Evolutionary conservation across 805 yeast species (phyloP).

Genomic region (Allodekkera sacchari): DNA sequence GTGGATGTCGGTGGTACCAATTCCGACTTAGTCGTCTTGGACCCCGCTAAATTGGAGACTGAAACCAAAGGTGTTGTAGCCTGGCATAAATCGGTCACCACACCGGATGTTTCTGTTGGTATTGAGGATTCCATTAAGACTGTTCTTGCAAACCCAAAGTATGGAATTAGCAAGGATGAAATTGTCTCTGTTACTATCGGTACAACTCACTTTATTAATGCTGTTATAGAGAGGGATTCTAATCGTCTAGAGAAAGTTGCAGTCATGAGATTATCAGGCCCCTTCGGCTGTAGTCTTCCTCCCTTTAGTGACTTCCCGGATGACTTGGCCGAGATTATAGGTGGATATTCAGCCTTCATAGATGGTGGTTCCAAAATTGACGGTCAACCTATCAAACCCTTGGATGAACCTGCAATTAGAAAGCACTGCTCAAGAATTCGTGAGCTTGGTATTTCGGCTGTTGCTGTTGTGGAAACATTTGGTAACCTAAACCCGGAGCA

Average conservation of each 20-base stretch:
- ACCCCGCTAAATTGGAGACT: slow-evolving; percentile 23
- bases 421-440: slow-evolving; percentile 20
- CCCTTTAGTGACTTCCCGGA: slow-evolving; percentile 40
- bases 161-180: slow-evolving; percentile 14
- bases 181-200: slow-evolving; percentile 40
- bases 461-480: slow-evolving; percentile 35
- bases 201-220: slow-evolving; percentile 44
- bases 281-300: slow-evolving; percentile 27
- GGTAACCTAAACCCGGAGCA: slow-evolving; percentile 31
- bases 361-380: slow-evolving; percentile 37
- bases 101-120: slow-evolving; percentile 36
- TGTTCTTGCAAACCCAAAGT: slow-evolving; percentile 22
- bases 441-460: slow-evolving; percentile 24
- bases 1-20: slow-evolving; percentile 48
- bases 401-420: slow-evolving; percentile 20
- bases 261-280: slow-evolving; percentile 37
- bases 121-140: slow-evolving; percentile 28
- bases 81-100: slow-evolving; percentile 36
- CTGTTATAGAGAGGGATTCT: slow-evolving; percentile 37
- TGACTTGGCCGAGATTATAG: slow-evolving; percentile 26
- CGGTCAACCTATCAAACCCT: slow-evolving; percentile 27
- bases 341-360: slow-evolving; percentile 28
- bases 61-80: slow-evolving; percentile 28
- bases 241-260: slow-evolving; percentile 37
- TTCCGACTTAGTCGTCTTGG: slow-evolving; percentile 38